Evolutionary conservation across 192 early-diverging fungal genomes (phyloP), one percentile per base, ranked within the genome.

Genomic region (Coemansia reversa): DNA sequence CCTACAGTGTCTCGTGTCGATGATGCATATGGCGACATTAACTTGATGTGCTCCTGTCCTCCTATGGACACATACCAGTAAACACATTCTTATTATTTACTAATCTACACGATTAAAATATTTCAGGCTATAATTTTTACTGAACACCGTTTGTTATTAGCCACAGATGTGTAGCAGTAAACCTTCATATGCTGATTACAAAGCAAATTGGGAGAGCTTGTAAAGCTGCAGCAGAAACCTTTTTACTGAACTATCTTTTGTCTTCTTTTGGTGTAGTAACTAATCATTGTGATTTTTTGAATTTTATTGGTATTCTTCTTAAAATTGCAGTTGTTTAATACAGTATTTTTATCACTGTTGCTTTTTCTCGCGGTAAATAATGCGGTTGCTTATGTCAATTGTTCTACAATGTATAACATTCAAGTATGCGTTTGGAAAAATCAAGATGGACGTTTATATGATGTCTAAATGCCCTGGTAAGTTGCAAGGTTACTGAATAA

Each of bases 41-140:
- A 97, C 84, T 83, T 99, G 71, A 77, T 94, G 63, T 98, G 97
- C 84, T 91, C 93, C 55, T 98, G 97, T 76, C 97, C 97, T 55
- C 93, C 95, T 1, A 87, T 95, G 67, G 89, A 91, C 58, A 90
- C 91, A 66, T 92, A 91, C 60, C 64, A 82, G 65, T 82, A 71
- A 49, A 47, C 8, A 22, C 35, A 7, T 23, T 28, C 55, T 5
- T 55, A 55, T 0, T 32, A 56, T 45, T 16, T 14, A 16, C 14
- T 45, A 45, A 45, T 45, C 16, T 16, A 45, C 16, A 14, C 39
- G 39, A 11, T 45, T 45, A 45, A 16, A 45, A 45, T 11, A 14
- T 16, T 16, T 11, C 39, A 45, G 39, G 3, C 1, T 16, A 16
- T 45, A 45, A 45, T 16, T 4, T 11, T 14, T 45, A 45, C 7